Evolutionary conservation across 345 rosid genomes (phyloP), one percentile per base, ranked within the genome.

Genomic region (Anastatica hierochuntica): DNA sequence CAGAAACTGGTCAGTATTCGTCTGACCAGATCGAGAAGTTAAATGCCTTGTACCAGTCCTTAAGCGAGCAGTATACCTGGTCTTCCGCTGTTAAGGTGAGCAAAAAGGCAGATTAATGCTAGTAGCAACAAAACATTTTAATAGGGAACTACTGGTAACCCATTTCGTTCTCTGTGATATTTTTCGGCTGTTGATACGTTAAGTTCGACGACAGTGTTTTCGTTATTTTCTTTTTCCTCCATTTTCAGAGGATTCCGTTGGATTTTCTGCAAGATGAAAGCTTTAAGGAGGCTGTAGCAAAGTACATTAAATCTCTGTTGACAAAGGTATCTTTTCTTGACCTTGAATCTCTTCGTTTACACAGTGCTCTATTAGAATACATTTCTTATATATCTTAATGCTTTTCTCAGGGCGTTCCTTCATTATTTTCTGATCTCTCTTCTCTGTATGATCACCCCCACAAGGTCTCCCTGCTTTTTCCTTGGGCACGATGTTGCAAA

Each of bases 31-130:
- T 77, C 68, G 84, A 82, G 72, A 76, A 69, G 69, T 73, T 88
- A 72, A 84, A 74, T 72, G 71, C 78, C 58, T 72, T 88, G 56
- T 85, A 94, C 85, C 77, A 79, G 64, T 85, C 85, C 18, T 82
- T 88, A 43, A 73, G 67, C 43, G 73, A 69, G 72, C 79, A 83
- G 55, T 85, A 77, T 72, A 74, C 80, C 42, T 69, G 85, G 87
- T 88, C 99, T 66, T 83, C 95, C 47, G 95, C 99, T 67, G 94
- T 83, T 49, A 94, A 94, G 97, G 99, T 94, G 64, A 58, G 60
- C n/a, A n/a, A 57, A 18, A 58, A 42, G 60, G 10, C 61, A 45
- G 24, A 20, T 21, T 23, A 8, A 21, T 49, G 16, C 45, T 23
- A 47, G 43, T 23, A n/a, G n/a, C n/a, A n/a, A n/a, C n/a, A n/a